Evolutionary conservation across 352 stramenopile species (phyloP).

Genomic region (Phytopythium litorale): DNA sequence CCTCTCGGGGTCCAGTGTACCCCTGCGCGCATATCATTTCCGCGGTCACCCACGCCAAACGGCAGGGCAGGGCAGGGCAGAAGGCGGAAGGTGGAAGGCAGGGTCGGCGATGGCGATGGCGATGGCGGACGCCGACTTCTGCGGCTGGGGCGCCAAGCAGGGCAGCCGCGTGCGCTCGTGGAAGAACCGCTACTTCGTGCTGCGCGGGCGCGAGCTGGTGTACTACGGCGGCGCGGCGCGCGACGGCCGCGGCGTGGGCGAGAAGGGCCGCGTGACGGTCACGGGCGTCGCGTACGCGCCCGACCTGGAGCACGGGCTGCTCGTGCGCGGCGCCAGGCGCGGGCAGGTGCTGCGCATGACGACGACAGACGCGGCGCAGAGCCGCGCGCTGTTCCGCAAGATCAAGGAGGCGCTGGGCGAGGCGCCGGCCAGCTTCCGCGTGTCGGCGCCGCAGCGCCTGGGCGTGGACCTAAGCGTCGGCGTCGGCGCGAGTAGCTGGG

Average conservation of each 20-base stretch:
- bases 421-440: constrained; percentile 20
- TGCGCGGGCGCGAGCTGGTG: constrained; percentile 41
- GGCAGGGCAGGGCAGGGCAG: too few relatives aligned
- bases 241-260: constrained; percentile 28
- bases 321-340: constrained; percentile 51
- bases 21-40: background rate
- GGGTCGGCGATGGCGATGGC: background rate
- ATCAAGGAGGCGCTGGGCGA: constrained; percentile 41
- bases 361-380: constrained; percentile 44
- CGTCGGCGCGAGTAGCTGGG: background rate
- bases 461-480: background rate
- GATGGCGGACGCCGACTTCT: constrained; percentile 14
- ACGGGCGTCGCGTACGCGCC: constrained; percentile 46
- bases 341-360: constrained; percentile 65
- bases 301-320: constrained; percentile 45
- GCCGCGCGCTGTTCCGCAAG: constrained; percentile 38
- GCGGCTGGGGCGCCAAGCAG: constrained; percentile 67
- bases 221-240: constrained; percentile 53
- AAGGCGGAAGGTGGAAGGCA: too few relatives aligned
- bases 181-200: constrained; percentile 75
- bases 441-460: background rate
- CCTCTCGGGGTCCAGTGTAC: too few relatives aligned
- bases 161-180: constrained; percentile 66
- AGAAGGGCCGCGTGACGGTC: constrained; percentile 61
- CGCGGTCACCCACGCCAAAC: too few relatives aligned